Evolutionary conservation across 73 alveolate species (phyloP).

Genomic region (Paramecium biaurelia): DNA sequence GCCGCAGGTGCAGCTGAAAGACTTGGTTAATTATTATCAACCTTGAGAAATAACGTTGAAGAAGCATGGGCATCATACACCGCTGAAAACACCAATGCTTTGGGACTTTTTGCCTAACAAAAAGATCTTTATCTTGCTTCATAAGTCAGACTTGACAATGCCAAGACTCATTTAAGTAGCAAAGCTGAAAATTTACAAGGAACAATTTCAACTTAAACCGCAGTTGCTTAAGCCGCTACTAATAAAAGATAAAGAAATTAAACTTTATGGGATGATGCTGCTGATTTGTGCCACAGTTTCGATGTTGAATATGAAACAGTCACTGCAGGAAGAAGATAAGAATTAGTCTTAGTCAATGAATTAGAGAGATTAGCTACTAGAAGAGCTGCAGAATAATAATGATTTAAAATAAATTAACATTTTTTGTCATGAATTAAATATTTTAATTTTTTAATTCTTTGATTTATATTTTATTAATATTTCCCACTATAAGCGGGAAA

Average conservation of each 20-base stretch:
- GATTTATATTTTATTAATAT: too few species aligned
- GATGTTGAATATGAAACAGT: not conserved
- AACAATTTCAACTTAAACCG: not conserved
- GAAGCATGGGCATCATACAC: not conserved
- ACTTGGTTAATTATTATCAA: not conserved
- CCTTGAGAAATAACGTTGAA: not conserved
- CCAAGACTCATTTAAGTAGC: not conserved
- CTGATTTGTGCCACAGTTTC: not conserved
- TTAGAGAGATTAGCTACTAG: constrained; percentile 31
- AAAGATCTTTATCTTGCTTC: not conserved
- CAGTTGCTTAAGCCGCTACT: not conserved
- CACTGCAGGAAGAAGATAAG: constrained; percentile 24
- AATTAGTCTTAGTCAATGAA: constrained; percentile 10
- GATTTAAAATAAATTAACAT: not conserved
- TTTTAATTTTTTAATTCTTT: not conserved
- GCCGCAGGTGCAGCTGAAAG: not conserved
- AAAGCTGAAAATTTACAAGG: not conserved
- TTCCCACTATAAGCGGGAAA: not conserved
- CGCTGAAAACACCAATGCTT: not conserved
- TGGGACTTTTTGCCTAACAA: not conserved
- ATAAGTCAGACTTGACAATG: not conserved
- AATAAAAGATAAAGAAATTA: constrained; percentile 7
- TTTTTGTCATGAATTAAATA: not conserved
- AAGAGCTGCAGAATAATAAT: constrained; percentile 20
- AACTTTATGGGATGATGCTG: constrained; percentile 7